These are phyloP conservation scores for Calvatia gigantea DNA, from an alignment of 768 basidiomycete species.

Conservation along the genomic window DNA sequence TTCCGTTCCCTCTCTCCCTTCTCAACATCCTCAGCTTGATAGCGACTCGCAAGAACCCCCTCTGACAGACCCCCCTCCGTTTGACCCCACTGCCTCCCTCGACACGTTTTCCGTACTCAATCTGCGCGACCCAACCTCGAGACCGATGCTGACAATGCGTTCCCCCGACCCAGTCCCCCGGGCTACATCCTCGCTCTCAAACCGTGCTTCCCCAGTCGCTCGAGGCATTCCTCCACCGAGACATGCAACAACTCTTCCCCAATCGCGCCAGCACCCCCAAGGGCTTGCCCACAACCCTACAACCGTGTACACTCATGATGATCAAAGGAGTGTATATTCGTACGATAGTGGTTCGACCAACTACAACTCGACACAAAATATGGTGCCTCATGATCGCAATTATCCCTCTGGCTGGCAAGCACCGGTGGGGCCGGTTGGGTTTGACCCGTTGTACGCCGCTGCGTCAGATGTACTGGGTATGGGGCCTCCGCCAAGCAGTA, in stretches of 20 bases:
- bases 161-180: conserved; percentile 47
- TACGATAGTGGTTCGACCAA: conserved; percentile 23
- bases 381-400: conserved; percentile 30
- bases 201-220: conserved; percentile 28
- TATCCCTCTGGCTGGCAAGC: conserved; percentile 27
- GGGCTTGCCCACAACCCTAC: conserved; percentile 6
- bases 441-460: conserved; percentile 64
- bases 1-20: conserved; percentile 44
- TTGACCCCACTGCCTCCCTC: conserved; percentile 43
- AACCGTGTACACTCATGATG: conserved; percentile 7
- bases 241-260: conserved; percentile 40
- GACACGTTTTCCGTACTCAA: conserved; percentile 53
- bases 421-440: conserved; percentile 33
- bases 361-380: conserved; percentile 14
- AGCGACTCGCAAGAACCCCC: conserved; percentile 20
- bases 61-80: conserved; percentile 26
- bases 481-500: conserved; percentile 52
- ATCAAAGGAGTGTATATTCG: conserved; percentile 29
- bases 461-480: conserved; percentile 81
- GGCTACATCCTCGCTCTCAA: conserved; percentile 56
- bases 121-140: conserved; percentile 36
- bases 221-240: conserved; percentile 29
- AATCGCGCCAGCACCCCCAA: conserved; percentile 20
- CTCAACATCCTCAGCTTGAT: conserved; percentile 31
- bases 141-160: conserved; percentile 16